These are phyloP conservation scores for Fusarium duplospermum DNA, from an alignment of 2,329 filamentous ascomycete species.

Conservation along the genomic window DNA sequence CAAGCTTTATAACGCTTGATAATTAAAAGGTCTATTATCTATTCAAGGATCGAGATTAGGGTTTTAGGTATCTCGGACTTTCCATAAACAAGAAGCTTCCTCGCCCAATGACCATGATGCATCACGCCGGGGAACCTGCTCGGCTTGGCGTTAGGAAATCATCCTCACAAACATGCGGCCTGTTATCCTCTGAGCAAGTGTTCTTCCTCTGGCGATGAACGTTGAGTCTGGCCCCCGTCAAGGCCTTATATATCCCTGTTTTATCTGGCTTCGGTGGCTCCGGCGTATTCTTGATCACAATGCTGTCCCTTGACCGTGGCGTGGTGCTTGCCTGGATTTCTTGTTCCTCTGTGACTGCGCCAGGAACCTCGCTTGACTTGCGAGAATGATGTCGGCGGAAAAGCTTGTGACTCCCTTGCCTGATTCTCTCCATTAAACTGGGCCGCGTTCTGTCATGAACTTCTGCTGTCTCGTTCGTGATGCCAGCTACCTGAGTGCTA, in stretches of 20 bases:
- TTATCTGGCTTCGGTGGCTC: slow-evolving; percentile 32
- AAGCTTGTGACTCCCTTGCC: slow-evolving; percentile 41
- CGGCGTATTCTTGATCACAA: slow-evolving; percentile 27
- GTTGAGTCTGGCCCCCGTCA: slow-evolving; percentile 35
- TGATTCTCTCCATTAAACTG: slow-evolving; percentile 45
- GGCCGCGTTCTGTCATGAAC: slow-evolving; percentile 32
- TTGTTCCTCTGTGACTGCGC: not conserved
- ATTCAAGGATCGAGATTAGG: not conserved
- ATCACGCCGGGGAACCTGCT: slow-evolving; percentile 18
- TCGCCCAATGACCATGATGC: not conserved
- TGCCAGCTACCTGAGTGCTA: slow-evolving; percentile 34
- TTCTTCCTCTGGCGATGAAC: slow-evolving; percentile 17
- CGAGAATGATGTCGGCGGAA: slow-evolving; percentile 39
- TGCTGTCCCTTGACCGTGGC: slow-evolving; percentile 37
- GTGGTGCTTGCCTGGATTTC: not conserved
- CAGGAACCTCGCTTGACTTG: slow-evolving; percentile 14
- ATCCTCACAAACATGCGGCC: slow-evolving; percentile 47
- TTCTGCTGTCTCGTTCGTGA: slow-evolving; percentile 10
- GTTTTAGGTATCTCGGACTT: slow-evolving; percentile 1
- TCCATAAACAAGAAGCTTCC: not conserved
- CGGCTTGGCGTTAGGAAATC: slow-evolving; percentile 29
- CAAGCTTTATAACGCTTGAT: not conserved
- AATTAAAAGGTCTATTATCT: not conserved
- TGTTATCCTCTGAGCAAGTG: slow-evolving; percentile 49
- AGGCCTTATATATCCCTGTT: slow-evolving; percentile 40